A percentile compares a stretch with the other conserved stretches of the same genome.
These are phyloP conservation scores for Murraya paniculata DNA, from an alignment of 345 rosid genomes.

Conservation along the genomic window DNA sequence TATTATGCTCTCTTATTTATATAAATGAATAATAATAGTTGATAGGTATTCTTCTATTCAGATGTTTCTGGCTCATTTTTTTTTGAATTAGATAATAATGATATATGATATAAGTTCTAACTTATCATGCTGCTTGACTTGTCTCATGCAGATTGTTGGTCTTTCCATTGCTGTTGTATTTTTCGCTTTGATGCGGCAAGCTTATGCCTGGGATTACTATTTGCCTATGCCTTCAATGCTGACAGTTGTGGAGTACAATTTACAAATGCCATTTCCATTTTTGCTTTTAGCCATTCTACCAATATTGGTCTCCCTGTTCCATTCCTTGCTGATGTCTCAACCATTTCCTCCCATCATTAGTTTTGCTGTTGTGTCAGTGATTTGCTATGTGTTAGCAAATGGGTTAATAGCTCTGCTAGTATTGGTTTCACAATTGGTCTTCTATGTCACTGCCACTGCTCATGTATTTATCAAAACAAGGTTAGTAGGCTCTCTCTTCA, in stretches of 20 bases:
- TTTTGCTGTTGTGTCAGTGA: conserved; percentile 55
- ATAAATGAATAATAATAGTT: not conserved
- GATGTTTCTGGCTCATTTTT: not conserved
- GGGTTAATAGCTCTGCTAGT: conserved; percentile 54
- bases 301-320: conserved; percentile 46
- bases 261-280: conserved; percentile 76
- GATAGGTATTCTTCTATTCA: not conserved
- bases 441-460: conserved; percentile 65
- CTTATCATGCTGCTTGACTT: conserved; percentile 10
- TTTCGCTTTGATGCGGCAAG: conserved; percentile 85
- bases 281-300: conserved; percentile 57
- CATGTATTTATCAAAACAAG: conserved; percentile 66
- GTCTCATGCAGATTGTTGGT: conserved; percentile 59
- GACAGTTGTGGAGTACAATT: conserved; percentile 72
- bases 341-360: conserved; percentile 69
- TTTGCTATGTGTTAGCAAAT: conserved; percentile 78
- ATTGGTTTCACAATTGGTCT: conserved; percentile 60
- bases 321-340: conserved; percentile 61
- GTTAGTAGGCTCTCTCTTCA: conserved; percentile 37
- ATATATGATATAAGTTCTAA: not conserved
- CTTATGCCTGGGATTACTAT: conserved; percentile 62
- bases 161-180: conserved; percentile 57
- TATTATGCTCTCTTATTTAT: not conserved
- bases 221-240: conserved; percentile 71
- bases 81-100: not conserved